phyloP scores from a whole-genome alignment of 192 early-diverging fungal genomes.

The Mycoemilia scoparia region DNA sequence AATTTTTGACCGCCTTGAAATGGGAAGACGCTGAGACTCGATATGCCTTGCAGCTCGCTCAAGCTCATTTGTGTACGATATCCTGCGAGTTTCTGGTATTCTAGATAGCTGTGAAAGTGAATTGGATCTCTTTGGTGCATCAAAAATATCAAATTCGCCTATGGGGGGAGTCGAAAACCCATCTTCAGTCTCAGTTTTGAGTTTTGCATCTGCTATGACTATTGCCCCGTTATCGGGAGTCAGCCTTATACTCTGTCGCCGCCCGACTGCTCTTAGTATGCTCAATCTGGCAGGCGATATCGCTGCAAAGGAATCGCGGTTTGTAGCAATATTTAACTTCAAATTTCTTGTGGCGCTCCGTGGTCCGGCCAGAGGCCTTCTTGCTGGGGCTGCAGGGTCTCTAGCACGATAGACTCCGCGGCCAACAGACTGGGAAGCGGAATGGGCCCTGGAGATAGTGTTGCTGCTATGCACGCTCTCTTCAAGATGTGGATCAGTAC shows the following conservation, averaged over 20 bases:
- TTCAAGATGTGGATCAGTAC: background rate
- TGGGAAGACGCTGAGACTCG: constrained; percentile 12
- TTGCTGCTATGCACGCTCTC: background rate
- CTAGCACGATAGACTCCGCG: constrained; percentile 25
- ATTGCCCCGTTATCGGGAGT: constrained; percentile 28
- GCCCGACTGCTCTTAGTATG: constrained; percentile 26
- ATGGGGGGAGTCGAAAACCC: constrained; percentile 3
- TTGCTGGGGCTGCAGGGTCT: constrained; percentile 24
- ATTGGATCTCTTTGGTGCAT: constrained; percentile 24
- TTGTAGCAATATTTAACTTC: no score
- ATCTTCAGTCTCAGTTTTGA: constrained; percentile 3
- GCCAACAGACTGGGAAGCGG: no score
- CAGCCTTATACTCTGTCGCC: constrained; percentile 28
- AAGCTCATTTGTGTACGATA: no score
- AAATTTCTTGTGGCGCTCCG: background rate
- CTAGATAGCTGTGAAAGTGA: constrained; percentile 25
- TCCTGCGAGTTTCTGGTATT: constrained; percentile 27
- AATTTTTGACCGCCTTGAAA: no score
- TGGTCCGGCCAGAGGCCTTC: constrained; percentile 10
- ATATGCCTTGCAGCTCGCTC: constrained; percentile 19
- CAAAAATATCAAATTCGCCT: constrained; percentile 8
- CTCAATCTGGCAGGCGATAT: constrained; percentile 27
- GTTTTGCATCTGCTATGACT: constrained; percentile 21
- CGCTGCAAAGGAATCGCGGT: no score
- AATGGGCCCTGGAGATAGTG: constrained; percentile 14